phyloP scores from a whole-genome alignment of 176 grass and related monocot genomes.

The Cenchrus americanus region DNA sequence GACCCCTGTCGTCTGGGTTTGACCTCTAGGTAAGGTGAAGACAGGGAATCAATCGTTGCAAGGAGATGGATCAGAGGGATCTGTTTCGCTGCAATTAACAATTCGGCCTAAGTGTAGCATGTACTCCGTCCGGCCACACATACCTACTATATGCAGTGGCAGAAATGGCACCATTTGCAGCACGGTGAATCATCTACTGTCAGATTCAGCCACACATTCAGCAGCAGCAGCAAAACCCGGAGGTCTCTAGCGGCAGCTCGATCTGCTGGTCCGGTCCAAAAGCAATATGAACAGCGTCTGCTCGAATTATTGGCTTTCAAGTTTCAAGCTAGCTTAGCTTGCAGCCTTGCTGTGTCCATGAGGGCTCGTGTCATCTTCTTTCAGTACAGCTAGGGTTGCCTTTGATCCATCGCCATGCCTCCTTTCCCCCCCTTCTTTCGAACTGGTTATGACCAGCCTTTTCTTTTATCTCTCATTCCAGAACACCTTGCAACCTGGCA shows the following conservation, averaged over 20 bases:
- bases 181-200: background rate
- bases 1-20: slow-evolving; percentile 34
- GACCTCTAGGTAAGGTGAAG: slow-evolving; percentile 15
- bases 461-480: background rate
- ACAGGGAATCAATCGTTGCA: background rate
- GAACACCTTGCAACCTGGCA: slow-evolving; percentile 20
- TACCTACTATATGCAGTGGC: background rate
- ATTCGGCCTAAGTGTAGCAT: background rate
- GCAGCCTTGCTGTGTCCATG: slow-evolving; percentile 25
- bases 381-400: slow-evolving; percentile 17
- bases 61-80: background rate
- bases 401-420: slow-evolving; percentile 8
- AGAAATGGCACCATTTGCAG: background rate
- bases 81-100: background rate
- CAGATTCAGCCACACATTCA: background rate
- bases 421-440: background rate
- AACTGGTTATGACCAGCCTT: slow-evolving; percentile 5
- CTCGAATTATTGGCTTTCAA: background rate
- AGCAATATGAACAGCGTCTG: slow-evolving; percentile 36
- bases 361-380: background rate
- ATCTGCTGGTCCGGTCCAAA: background rate
- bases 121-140: background rate
- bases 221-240: background rate
- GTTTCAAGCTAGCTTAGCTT: background rate
- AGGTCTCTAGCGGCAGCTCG: background rate